Base-by-base conservation (phyloP, 768 basidiomycete genomes). In the Suillus placidus region DNA sequence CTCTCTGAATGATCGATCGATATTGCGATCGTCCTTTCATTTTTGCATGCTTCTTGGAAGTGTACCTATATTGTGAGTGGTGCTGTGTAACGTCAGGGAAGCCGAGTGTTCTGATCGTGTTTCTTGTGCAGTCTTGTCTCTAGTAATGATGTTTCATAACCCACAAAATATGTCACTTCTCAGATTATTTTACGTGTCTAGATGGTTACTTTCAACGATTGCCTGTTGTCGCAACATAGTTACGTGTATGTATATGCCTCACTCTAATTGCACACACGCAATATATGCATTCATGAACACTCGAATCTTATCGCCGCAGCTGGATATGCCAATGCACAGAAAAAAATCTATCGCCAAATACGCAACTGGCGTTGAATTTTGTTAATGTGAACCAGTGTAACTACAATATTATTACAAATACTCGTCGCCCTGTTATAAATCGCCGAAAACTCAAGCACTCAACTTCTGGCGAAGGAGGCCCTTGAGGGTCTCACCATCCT, bases 401-500 rank as follows among this genome's bases (percentile, higher is more conserved):
- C 30, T 55, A 55, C 20, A 20, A 8, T 55, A 55, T 55, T 32
- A 55, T 34, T 55, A 58, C 35, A 38, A 57, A 37, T 40, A 38
- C 37, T 40, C 23, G 10, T 58, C 40, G 37, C 57, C 37, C 38
- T 58, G 23, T 58, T 58, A 38, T 58, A 16, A 38, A 40, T 40
- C 23, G 16, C 16, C 14, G 16, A 6, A 40, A 16, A 58, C 37
- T 60, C 64, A 77, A 35, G 71, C 75, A 16, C 58, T 2, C 54
- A 93, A 74, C 78, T 90, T 92, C 80, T 88, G 69, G 79, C 84
- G 88, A 77, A 99, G 83, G 69, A 93, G 76, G 14, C 80, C 78
- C 86, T 97, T 97, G 81, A 99, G 89, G 4, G 92, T 88, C 75
- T 88, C 86, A 65, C 94, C 95, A 74, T 99, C 97, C 82, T 93